Evolutionary conservation across 2,329 filamentous ascomycete genomes (phyloP).

Genomic region (Fusarium sp.): DNA sequence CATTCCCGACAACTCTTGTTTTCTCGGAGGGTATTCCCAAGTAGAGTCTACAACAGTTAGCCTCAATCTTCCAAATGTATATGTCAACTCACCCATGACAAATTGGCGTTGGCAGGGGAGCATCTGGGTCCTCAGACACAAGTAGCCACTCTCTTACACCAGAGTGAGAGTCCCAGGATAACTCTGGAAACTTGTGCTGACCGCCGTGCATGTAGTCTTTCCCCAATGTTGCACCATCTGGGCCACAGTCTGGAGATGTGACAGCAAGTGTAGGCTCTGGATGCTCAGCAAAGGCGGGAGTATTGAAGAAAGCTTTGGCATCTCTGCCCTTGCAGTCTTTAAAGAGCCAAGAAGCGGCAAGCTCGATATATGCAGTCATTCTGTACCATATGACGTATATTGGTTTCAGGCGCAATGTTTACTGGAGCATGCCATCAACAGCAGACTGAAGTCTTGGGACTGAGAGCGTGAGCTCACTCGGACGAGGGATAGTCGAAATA

Average conservation of each 20-base stretch:
- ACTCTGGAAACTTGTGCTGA: conserved; percentile 50
- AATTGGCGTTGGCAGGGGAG: conserved; percentile 55
- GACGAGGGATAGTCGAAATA: neutral
- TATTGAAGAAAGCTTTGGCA: conserved; percentile 50
- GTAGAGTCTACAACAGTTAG: conserved; percentile 29
- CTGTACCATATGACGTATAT: neutral
- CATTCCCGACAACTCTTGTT: conserved; percentile 35
- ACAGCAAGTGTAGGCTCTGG: conserved; percentile 50
- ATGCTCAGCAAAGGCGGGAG: conserved; percentile 47
- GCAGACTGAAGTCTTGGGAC: neutral
- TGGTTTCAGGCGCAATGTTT: neutral
- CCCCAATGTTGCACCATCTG: conserved; percentile 47
- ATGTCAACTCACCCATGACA: conserved; percentile 52
- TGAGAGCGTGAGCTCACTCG: neutral
- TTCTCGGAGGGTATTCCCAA: conserved; percentile 36
- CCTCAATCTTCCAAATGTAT: neutral
- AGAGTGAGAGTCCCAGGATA: conserved; percentile 51
- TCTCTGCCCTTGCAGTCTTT: conserved; percentile 50
- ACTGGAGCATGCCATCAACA: neutral
- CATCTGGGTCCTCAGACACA: conserved; percentile 58
- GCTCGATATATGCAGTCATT: conserved; percentile 47
- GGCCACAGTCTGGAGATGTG: conserved; percentile 53
- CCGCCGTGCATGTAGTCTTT: conserved; percentile 52
- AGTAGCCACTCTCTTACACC: conserved; percentile 57
- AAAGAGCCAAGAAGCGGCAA: conserved; percentile 52